Evolutionary conservation across 2,329 filamentous ascomycete species (phyloP), one percentile per base, ranked within the genome.

Genomic region (Ceratocystis huliohia): DNA sequence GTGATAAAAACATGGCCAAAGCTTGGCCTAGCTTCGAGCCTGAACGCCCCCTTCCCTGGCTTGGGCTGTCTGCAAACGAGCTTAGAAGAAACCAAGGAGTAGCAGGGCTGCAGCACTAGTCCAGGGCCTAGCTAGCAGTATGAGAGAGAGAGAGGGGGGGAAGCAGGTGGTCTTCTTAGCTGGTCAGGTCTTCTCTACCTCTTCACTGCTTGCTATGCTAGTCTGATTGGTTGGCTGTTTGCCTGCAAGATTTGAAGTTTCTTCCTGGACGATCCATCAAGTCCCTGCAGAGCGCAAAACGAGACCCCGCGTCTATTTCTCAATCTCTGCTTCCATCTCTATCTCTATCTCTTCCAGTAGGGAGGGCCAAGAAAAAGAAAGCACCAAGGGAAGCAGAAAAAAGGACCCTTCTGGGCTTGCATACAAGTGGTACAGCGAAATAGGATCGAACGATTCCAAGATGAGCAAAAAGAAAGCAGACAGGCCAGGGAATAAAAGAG

Each of bases 391-490:
- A n/a, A 17, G 4, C 3, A 57, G 28, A 30, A 17, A 59, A 57
- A 59, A 59, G 30, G 56, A 59, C 56, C 6, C 56, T 37, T 59
- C 56, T 59, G 56, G 56, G 56, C 56, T 48, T 63, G 41, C 41
- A 48, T 48, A 41, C 61, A 63, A 63, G 61, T 30, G 61, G 61
- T 48, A 48, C 56, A 59, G 56, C 56, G 56, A 59, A 59, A 59
- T 59, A 22, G 56, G 56, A 59, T 59, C 56, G 56, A 59, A 59
- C 56, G 56, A 59, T 59, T 63, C 22, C 61, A 46, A 63, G 61
- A 63, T 46, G 28, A 63, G 61, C 22, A 20, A 28, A 33, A 33
- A 46, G 17, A 63, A 17, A 48, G 37, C 15, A 62, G 33, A 45
- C 37, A 45, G 37, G 44, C 61, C 37, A 25, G 61, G 61, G 45